Evolutionary conservation across 2,329 filamentous ascomycete species (phyloP), one percentile per base, ranked within the genome.

Genomic region (Pseudocercospora cruenta): DNA sequence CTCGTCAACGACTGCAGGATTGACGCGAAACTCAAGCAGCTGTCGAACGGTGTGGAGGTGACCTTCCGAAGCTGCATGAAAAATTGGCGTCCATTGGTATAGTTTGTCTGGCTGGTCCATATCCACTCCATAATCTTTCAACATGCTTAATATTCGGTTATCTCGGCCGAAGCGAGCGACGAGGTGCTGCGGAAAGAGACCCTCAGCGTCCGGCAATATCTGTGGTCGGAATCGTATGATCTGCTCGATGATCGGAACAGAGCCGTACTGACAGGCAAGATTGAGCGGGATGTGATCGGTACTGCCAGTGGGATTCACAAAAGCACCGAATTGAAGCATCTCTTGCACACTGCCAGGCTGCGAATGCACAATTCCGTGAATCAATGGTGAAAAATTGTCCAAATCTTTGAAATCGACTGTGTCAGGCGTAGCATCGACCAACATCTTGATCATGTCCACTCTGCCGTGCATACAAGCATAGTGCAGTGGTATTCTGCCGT

Each of bases 391-490:
- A 78, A 97, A 99, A 79, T 97, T 97, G 81, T 99, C 94, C 76
- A 98, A 92, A 75, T 99, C 95, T 76, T 94, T 94, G 47, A 91
- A 83, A 76, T 98, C 89, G 67, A 98, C 91, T 0, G 93, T 97
- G 21, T 87, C 83, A 4, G 88, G 87, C 55, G 91, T 89, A 4
- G 74, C 71, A 16, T 67, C 68, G 3, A 72, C 73, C 55, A 78
- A 63, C 21, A 72, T 69, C 62, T 73, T 71, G 61, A 77, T 71
- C 63, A 75, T 71, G 62, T 92, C 91, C 21, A 96, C 85, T 54
- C 92, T 88, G 4, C 95, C 95, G 80, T 97, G 93, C 86, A 98
- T 94, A 78, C 93, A 96, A 14, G 95, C 94, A 80, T 99, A 99
- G 76, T 99, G 95, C 39, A 99, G 81, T 26, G 95, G 94, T 67